Evolutionary conservation across 768 basidiomycete species (phyloP).

Genomic region (Russula dissimulans): DNA sequence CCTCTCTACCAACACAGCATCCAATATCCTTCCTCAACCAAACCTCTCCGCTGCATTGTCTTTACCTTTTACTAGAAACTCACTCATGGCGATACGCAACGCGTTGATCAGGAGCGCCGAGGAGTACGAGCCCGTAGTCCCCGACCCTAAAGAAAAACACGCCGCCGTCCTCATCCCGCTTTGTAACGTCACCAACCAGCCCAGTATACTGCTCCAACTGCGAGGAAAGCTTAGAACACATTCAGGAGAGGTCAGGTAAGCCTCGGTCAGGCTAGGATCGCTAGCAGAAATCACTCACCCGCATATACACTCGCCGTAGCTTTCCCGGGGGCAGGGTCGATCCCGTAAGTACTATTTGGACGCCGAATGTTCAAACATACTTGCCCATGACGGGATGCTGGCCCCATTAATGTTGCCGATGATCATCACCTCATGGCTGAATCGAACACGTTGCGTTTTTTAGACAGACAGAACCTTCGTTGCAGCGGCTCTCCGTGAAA

Average conservation of each 20-base stretch:
- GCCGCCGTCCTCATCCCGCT: conserved; percentile 72
- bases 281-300: not conserved
- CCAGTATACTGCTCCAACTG: conserved; percentile 66
- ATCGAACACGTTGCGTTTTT: conserved; percentile 2
- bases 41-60: conserved; percentile 6
- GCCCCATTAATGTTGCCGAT: not conserved
- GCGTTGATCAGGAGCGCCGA: not conserved
- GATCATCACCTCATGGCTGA: conserved; percentile 7
- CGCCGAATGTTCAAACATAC: not conserved
- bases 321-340: conserved; percentile 19
- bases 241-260: conserved; percentile 77
- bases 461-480: conserved; percentile 47
- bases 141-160: conserved; percentile 28
- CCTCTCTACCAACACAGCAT: conserved; percentile 1
- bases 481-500: conserved; percentile 59
- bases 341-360: conserved; percentile 7
- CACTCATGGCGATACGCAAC: conserved; percentile 8
- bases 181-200: conserved; percentile 59
- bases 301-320: not conserved
- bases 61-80: conserved; percentile 12
- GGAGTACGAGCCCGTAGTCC: not conserved
- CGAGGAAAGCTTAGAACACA: conserved; percentile 56
- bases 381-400: not conserved
- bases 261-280: not conserved
- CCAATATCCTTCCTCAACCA: conserved; percentile 10